Evolutionary conservation across 2,329 filamentous ascomycete genomes (phyloP), one percentile per base, ranked within the genome.

Genomic region (Colletotrichum navitas): DNA sequence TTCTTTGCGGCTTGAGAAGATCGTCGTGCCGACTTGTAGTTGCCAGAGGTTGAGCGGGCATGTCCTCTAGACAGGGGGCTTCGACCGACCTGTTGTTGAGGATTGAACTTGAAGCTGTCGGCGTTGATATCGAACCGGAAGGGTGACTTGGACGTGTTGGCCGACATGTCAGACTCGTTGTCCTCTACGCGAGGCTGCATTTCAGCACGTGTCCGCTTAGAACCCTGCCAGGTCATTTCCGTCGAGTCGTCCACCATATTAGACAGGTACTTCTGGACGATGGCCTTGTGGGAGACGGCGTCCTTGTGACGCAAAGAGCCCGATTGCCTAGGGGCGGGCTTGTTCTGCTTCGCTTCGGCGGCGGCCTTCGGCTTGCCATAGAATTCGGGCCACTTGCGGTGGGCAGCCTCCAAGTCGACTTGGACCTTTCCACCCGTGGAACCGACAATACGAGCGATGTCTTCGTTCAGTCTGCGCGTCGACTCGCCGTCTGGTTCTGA

Each of bases 121-220:
- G 73, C 73, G n/a, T 68, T 63, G 8, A 75, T 72, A 3, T 74
- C 74, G n/a, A 75, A 74, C 39, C 74, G 72, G 8, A 75, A 72
- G 5, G 83, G 82, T 16, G 84, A 81, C 63, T 81, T 83, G 73
- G 81, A 80, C 51, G 85, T 78, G 41, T 84, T 77, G 32, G 81
- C 83, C 10, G 86, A 87, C 47, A 83, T 80, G 73, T 88, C 86
- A 2, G 85, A 85, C 65, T 86, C 86, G 77, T 83, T 85, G 63
- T 88, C 85, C 65, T 88, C 85, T 45, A 87, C 86, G 61, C 85
- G 85, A 12, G 86, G 82, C 68, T 88, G 86, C 85, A 88, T 87
- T 74, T 86, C 83, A 21, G 84, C 81, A 66, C 84, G 83, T 71
- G 82, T 81, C 75, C 83, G 80, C 74, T 81, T 81, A 61, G 81